Percentiles rank a stretch among this genome's conserved stretches.
These are phyloP conservation scores for Kalmusia sp. DNA, from an alignment of 2,329 filamentous ascomycete genomes.

Conservation along the genomic window DNA sequence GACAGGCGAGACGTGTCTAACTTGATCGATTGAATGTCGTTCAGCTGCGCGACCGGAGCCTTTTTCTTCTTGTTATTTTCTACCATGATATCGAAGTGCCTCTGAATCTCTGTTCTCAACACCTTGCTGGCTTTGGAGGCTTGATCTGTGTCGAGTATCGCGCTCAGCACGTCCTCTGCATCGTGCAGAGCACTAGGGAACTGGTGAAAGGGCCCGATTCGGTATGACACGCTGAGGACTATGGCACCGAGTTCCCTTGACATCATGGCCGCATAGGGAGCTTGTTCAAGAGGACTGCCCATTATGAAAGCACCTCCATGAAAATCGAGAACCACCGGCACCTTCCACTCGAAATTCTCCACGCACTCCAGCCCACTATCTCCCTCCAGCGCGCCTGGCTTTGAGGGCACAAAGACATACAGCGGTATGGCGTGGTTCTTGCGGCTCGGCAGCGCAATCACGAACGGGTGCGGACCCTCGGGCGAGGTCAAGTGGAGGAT, in stretches of 20 bases:
- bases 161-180: conserved; percentile 54
- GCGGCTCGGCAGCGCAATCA: conserved; percentile 49
- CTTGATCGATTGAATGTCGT: conserved; percentile 30
- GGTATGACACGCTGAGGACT: conserved; percentile 57
- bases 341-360: conserved; percentile 38
- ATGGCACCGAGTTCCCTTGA: conserved; percentile 51
- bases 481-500: conserved; percentile 49
- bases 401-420: conserved; percentile 52
- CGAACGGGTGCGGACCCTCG: conserved; percentile 51
- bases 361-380: conserved; percentile 27
- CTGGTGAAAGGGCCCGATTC: conserved; percentile 55
- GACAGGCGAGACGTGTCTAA: conserved; percentile 50
- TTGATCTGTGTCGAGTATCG: conserved; percentile 48
- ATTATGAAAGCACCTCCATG: conserved; percentile 55
- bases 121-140: conserved; percentile 40
- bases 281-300: conserved; percentile 53
- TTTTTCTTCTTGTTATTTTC: conserved; percentile 23
- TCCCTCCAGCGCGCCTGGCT: conserved; percentile 35
- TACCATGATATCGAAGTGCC: conserved; percentile 38
- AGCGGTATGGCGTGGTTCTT: conserved; percentile 47
- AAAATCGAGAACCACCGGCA: conserved; percentile 52
- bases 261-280: conserved; percentile 56
- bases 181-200: conserved; percentile 58
- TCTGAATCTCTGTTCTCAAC: conserved; percentile 44
- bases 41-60: conserved; percentile 22